phyloP scores from a whole-genome alignment of 306 rosid genomes.

The Canavalia ensiformis region DNA sequence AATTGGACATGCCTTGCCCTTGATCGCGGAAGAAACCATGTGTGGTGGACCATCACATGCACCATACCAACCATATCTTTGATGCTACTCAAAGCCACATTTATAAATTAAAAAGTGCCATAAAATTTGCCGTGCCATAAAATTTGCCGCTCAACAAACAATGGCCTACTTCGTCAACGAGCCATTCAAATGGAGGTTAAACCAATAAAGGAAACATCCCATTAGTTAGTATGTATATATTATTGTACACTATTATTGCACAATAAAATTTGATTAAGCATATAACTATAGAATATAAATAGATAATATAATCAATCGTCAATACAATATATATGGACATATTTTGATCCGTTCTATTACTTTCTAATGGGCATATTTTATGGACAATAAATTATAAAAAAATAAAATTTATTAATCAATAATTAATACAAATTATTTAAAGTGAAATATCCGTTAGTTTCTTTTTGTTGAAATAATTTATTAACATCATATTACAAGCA shows the following conservation, averaged over 20 bases:
- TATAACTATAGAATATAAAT: not conserved
- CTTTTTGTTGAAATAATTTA: not conserved
- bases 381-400: not conserved
- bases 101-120: not conserved
- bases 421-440: not conserved
- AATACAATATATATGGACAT: not conserved
- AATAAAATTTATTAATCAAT: not conserved
- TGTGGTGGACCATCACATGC: not conserved
- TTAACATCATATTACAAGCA: not conserved
- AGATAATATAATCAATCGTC: not conserved
- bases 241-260: not conserved
- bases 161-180: not conserved
- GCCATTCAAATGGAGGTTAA: not conserved
- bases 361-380: not conserved
- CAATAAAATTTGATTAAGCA: not conserved
- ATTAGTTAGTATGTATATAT: not conserved
- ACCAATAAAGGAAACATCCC: not conserved
- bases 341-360: not conserved
- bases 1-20: not conserved
- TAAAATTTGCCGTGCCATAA: not conserved
- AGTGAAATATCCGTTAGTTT: not conserved
- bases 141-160: not conserved
- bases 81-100: not conserved
- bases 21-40: no score
- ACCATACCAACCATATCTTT: not conserved